phyloP scores from a whole-genome alignment of 2,329 filamentous ascomycete genomes.

The Stagonosporopsis rhizophila region DNA sequence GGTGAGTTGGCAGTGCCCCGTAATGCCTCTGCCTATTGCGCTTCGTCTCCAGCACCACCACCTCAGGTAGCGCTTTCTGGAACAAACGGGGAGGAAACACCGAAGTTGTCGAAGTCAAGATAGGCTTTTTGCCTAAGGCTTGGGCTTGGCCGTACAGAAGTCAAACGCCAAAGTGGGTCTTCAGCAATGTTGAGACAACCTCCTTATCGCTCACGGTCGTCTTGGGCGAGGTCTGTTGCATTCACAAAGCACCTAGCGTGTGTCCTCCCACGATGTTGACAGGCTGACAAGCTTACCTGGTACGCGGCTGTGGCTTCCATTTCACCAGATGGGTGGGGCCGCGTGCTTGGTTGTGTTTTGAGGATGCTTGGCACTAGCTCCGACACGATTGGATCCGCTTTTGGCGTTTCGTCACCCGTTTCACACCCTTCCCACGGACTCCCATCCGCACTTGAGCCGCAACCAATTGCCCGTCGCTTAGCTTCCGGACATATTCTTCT shows the following conservation, averaged over 20 bases:
- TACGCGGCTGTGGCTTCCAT: conserved; percentile 29
- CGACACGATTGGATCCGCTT: conserved; percentile 41
- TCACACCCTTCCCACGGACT: conserved; percentile 36
- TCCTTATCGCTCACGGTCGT: conserved; percentile 21
- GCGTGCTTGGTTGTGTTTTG: conserved; percentile 32
- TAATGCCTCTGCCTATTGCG: neutral
- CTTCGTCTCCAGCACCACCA: conserved; percentile 1
- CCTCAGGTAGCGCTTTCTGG: conserved; percentile 6
- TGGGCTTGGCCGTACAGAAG: conserved; percentile 26
- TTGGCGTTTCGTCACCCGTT: conserved; percentile 45
- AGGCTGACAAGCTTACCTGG: conserved; percentile 23
- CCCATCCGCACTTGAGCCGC: conserved; percentile 36
- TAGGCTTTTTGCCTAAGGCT: conserved; percentile 36
- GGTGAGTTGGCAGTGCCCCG: conserved; percentile 1
- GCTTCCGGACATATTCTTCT: conserved; percentile 26
- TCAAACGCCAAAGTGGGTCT: conserved; percentile 33
- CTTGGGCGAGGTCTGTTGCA: conserved; percentile 23
- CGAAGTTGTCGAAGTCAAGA: conserved; percentile 22
- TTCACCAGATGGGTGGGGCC: conserved; percentile 38
- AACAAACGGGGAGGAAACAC: conserved; percentile 3
- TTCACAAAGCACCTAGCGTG: conserved; percentile 24
- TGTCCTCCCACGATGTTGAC: conserved; percentile 24
- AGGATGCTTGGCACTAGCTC: conserved; percentile 40
- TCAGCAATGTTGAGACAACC: conserved; percentile 28
- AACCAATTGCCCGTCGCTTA: conserved; percentile 28